Percentiles rank a stretch among this genome's conserved stretches.
These are phyloP conservation scores for Fusarium palustre DNA, from an alignment of 2,329 filamentous ascomycete species.

Conservation along the genomic window DNA sequence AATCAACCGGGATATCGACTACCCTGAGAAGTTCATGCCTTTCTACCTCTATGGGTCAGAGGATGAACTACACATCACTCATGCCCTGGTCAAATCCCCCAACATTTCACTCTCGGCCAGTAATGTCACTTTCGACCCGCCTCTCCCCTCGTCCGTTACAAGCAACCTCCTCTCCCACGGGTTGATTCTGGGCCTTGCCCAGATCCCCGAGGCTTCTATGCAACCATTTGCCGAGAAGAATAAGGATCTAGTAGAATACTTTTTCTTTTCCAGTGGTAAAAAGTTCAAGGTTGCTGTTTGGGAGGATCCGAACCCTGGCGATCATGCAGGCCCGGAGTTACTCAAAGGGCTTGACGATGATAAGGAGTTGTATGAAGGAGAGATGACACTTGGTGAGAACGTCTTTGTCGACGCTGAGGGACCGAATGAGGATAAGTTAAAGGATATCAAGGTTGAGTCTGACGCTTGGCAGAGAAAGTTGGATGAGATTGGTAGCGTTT, in stretches of 20 bases:
- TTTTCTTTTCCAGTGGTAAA: slow-evolving; percentile 24
- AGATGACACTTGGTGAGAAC: slow-evolving; percentile 25
- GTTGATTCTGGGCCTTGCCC: slow-evolving; percentile 49
- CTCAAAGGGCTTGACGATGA: not conserved
- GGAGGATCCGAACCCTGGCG: slow-evolving; percentile 21
- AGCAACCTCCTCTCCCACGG: slow-evolving; percentile 18
- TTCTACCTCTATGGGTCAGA: slow-evolving; percentile 59
- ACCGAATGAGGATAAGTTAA: slow-evolving; percentile 34
- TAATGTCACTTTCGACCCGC: slow-evolving; percentile 20
- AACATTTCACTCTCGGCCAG: slow-evolving; percentile 54
- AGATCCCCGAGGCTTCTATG: slow-evolving; percentile 53
- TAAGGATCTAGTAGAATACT: slow-evolving; percentile 10
- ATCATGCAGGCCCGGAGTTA: slow-evolving; percentile 11
- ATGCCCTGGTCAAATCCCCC: slow-evolving; percentile 57
- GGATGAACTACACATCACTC: slow-evolving; percentile 55
- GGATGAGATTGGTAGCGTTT: slow-evolving; percentile 37
- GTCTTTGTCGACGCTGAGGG: slow-evolving; percentile 41
- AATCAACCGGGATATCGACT: slow-evolving; percentile 49
- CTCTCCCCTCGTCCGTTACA: slow-evolving; percentile 26
- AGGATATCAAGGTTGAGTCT: slow-evolving; percentile 22
- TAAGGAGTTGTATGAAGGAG: slow-evolving; percentile 11
- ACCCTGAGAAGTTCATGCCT: slow-evolving; percentile 54
- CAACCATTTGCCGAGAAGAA: slow-evolving; percentile 52
- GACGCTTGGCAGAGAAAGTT: slow-evolving; percentile 41
- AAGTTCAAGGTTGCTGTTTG: slow-evolving; percentile 27